Evolutionary conservation across 768 basidiomycete species (phyloP).

Genomic region (Tulasnella sp.): DNA sequence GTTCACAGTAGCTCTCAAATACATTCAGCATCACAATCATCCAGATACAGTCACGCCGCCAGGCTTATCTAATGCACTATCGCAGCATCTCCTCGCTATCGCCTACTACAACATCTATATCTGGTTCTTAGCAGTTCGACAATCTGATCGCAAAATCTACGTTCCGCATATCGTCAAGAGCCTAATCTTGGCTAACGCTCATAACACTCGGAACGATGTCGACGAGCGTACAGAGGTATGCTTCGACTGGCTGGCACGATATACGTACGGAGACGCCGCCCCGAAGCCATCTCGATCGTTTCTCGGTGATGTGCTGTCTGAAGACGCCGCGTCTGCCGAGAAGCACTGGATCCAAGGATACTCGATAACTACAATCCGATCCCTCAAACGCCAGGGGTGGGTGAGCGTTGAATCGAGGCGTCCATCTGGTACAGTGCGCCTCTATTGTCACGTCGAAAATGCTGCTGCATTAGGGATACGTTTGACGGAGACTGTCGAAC

Average conservation of each 20-base stretch:
- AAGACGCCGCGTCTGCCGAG: constrained; percentile 35
- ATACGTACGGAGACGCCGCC: constrained; percentile 88
- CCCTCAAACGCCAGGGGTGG: constrained; percentile 70
- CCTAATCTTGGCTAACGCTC: constrained; percentile 72
- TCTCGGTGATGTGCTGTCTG: constrained; percentile 63
- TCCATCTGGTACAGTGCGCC: constrained; percentile 78
- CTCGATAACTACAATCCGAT: constrained; percentile 70
- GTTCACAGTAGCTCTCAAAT: constrained; percentile 87
- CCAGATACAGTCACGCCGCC: constrained; percentile 31
- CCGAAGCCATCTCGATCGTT: constrained; percentile 75
- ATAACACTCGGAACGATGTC: constrained; percentile 42
- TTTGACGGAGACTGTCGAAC: constrained; percentile 24
- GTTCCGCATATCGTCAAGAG: constrained; percentile 79
- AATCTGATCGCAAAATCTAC: constrained; percentile 68
- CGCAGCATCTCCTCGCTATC: constrained; percentile 82
- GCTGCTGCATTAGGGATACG: constrained; percentile 65
- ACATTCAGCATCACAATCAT: constrained; percentile 81
- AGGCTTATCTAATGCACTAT: constrained; percentile 66
- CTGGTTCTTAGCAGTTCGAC: constrained; percentile 85
- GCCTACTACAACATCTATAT: constrained; percentile 86
- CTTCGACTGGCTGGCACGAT: constrained; percentile 94
- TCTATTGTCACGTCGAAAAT: constrained; percentile 81
- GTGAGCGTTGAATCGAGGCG: constrained; percentile 73
- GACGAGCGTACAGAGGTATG: constrained; percentile 93
- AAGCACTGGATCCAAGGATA: constrained; percentile 84